Conservation (phyloP, 768 basidiomycete species). For the Boletales sp. region DNA sequence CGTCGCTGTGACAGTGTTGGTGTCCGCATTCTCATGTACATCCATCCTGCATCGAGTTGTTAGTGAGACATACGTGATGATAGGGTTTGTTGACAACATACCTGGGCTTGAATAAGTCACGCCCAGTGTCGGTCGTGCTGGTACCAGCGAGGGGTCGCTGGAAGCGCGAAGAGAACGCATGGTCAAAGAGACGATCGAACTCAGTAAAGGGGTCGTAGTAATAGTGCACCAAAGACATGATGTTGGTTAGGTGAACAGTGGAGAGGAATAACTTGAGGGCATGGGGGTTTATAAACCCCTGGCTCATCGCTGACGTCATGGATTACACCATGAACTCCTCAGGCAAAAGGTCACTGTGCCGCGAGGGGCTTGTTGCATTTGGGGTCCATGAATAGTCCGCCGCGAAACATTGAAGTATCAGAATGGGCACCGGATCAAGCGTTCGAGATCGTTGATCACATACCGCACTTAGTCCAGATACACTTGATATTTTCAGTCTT, state of each 20-base stretch:
- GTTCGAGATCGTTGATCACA: no score
- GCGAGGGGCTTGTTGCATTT: no score
- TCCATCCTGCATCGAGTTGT: constrained; percentile 43
- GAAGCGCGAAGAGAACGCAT: constrained; percentile 27
- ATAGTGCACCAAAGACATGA: constrained; percentile 25
- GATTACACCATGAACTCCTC: no score
- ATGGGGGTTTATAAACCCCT: not conserved
- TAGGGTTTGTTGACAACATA: constrained; percentile 3
- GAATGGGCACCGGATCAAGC: no score
- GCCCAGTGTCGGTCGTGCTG: constrained; percentile 1
- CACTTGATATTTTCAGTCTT: no score
- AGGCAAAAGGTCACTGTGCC: no score
- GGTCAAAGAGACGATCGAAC: constrained; percentile 42
- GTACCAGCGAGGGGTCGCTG: constrained; percentile 6
- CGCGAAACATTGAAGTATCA: no score
- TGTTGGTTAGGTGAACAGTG: not conserved
- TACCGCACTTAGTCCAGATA: no score
- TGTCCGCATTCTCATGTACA: constrained; percentile 45
- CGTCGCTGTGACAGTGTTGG: constrained; percentile 48
- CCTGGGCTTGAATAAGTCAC: constrained; percentile 31
- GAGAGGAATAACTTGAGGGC: not conserved
- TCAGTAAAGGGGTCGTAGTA: constrained; percentile 40
- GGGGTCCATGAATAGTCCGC: no score
- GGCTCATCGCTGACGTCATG: no score
- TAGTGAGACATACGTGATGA: not conserved